Base-by-base conservation (phyloP, 2,329 filamentous ascomycete genomes). In the Pyricularia pennisetigena region DNA sequence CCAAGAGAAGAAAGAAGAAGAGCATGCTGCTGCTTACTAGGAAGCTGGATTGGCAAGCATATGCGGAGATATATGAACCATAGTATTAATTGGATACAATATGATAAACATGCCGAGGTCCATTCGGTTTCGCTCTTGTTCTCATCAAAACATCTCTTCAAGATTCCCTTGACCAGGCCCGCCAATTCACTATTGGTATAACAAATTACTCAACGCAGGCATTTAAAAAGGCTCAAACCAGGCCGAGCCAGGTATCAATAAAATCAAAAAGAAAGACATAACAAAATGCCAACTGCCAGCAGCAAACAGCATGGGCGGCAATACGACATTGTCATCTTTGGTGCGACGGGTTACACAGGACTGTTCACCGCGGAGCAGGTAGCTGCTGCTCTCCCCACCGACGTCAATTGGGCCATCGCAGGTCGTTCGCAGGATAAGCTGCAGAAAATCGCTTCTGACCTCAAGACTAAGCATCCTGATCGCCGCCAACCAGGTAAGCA, bases 331-430 rank as follows among this genome's bases (percentile, higher is more conserved):
- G 81, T 88, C 57, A 77, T 88, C 32, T 82, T 86, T 69, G 86
- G 86, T 64, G 86, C 85, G 23, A 85, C 84, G 54, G 94, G 94
- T 30, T 97, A 96, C 78, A 97, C 94, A 0, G 94, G 94, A 57
- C 89, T 87, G 71, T 83, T 91, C 72, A 88, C 88, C 2, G 89
- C 89, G 30, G 89, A 96, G 76, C 88, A 95, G 77, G 90, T 97
- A 74, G 83, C 88, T 67, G 83, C 83, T 16, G 80, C 86, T 71
- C 82, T 93, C 0, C 90, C 93, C 0, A 92, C 90, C 23, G 86
- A 92, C 75, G 78, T 97, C 70, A 93, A 88, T 81, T 97, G 94
- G 94, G 94, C 92, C 16, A 82, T 97, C 68, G 92, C 93, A 64
- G 94, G 94, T 32, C 90, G 94, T 29, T 94, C 91, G n/a, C 81